These are phyloP conservation scores for Ogataea hybrid DNA, from an alignment of 1,139 yeast genomes.

Conservation along the genomic window DNA sequence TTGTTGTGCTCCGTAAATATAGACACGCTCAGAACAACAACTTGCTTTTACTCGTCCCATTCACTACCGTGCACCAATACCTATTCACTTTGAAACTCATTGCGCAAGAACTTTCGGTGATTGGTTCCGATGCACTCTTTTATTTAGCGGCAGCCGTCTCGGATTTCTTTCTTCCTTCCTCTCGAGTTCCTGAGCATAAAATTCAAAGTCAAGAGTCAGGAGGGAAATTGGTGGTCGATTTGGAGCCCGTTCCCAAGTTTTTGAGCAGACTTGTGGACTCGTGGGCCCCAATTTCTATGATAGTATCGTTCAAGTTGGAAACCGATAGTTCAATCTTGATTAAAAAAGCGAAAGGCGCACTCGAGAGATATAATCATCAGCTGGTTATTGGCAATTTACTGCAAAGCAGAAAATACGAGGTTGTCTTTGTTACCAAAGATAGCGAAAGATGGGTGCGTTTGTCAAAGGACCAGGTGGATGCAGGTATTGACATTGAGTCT, in stretches of 20 bases:
- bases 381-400: slow-evolving; percentile 91
- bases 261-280: slow-evolving; percentile 81
- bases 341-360: slow-evolving; percentile 73
- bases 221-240: slow-evolving; percentile 74
- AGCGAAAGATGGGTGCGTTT: slow-evolving; percentile 52
- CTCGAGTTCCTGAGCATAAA: slow-evolving; percentile 87
- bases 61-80: slow-evolving; percentile 94
- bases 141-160: slow-evolving; percentile 97
- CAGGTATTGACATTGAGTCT: slow-evolving; percentile 62
- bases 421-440: slow-evolving; percentile 73
- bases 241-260: slow-evolving; percentile 96
- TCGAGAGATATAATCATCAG: slow-evolving; percentile 85
- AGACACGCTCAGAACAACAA: slow-evolving; percentile 56
- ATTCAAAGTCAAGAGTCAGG: slow-evolving; percentile 76
- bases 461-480: slow-evolving; percentile 39
- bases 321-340: slow-evolving; percentile 75
- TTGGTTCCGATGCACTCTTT: slow-evolving; percentile 61
- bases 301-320: slow-evolving; percentile 90
- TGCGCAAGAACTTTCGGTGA: slow-evolving; percentile 55
- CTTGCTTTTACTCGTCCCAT: slow-evolving; percentile 70
- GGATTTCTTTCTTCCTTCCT: slow-evolving; percentile 88
- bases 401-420: slow-evolving; percentile 85
- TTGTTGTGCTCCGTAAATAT: slow-evolving; percentile 64
- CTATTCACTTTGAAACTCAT: slow-evolving; percentile 74
- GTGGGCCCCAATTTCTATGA: slow-evolving; percentile 97